These are phyloP conservation scores for Trichosanthes cucumerina DNA, from an alignment of 306 rosid genomes.

Conservation along the genomic window DNA sequence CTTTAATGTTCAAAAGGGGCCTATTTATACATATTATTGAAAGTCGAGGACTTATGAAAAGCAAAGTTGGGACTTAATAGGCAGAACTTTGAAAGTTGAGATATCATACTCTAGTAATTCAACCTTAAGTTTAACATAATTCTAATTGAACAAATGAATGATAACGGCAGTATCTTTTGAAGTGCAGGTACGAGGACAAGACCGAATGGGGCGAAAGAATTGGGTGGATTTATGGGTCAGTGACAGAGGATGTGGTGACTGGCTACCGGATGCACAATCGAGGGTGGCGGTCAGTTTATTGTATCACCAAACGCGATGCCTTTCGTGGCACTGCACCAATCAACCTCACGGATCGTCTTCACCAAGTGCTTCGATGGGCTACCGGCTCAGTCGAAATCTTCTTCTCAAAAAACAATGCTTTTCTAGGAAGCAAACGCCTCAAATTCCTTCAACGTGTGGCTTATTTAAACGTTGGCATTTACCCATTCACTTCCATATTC, in stretches of 20 bases:
- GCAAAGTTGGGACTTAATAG: no score
- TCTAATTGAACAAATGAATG: not conserved
- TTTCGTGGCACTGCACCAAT: slow-evolving; percentile 81
- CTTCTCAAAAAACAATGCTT: slow-evolving; percentile 69
- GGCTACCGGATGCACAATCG: slow-evolving; percentile 94
- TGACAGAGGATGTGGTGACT: slow-evolving; percentile 77
- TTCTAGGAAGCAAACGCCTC: slow-evolving; percentile 63
- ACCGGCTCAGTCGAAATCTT: slow-evolving; percentile 82
- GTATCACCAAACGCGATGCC: slow-evolving; percentile 74
- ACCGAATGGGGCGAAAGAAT: slow-evolving; percentile 83
- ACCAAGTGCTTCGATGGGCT: slow-evolving; percentile 85
- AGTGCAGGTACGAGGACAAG: slow-evolving; percentile 64
- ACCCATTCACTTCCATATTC: slow-evolving; percentile 76
- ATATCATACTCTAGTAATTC: no score
- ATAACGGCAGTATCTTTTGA: not conserved
- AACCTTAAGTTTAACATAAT: no score
- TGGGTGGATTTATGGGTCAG: slow-evolving; percentile 90
- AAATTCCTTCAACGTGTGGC: slow-evolving; percentile 70
- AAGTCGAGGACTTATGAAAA: no score
- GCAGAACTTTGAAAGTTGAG: no score
- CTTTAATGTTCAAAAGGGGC: no score
- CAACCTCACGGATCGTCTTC: slow-evolving; percentile 71
- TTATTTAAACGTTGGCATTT: slow-evolving; percentile 64
- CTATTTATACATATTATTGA: no score
- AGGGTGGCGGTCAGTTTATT: slow-evolving; percentile 79